Evolutionary conservation across 495 filamentous ascomycete genomes (phyloP), one percentile per base, ranked within the genome.

Genomic region (Bombardia bombarda): DNA sequence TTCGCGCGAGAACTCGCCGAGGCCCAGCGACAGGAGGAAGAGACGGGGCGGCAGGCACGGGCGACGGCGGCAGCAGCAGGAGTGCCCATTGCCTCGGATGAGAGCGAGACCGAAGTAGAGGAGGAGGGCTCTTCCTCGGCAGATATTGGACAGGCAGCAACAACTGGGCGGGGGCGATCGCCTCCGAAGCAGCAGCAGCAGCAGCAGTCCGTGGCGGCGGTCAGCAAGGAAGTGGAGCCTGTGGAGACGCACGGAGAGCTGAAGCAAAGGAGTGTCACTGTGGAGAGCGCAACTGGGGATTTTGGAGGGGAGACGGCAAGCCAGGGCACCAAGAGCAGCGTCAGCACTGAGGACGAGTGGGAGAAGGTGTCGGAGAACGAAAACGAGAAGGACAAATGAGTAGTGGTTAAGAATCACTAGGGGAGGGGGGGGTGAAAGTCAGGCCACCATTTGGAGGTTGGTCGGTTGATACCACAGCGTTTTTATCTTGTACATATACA

Each of bases 1-100:
- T 98, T 98, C 56, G 87, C 88, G 31, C 59, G 61, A 18, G 92
- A 98, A 69, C 69, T 98, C 25, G 72, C 70, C 39, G 65, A 66
- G 8, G 80, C 80, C 32, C 80, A 85, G 53, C 67, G 62, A 17
- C 70, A 89, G 57, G 79, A 81, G 49, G 70, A 77, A 38, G 73
- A 74, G 42, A 77, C 78, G 57, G 66, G 69, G 61, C 68, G 63
- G 10, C 51, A 55, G 19, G 62, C 67, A 25, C 54, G 50, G 36
- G 59, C 53, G 17, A 52, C 60, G 12, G 57, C 52, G 7, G 45
- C 25, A 21, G 52, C 45, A 26, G 34, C 9, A 12, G 21, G 21
- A n/a, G 17, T 14, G 13, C 36, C 48, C 24, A 42, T 23, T 16
- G 37, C 34, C 20, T 60, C 65, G 17, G 54, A 59, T 2, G 67